Conservation (phyloP, 169 alveolate species). For the Eimeria maxima region DNA sequence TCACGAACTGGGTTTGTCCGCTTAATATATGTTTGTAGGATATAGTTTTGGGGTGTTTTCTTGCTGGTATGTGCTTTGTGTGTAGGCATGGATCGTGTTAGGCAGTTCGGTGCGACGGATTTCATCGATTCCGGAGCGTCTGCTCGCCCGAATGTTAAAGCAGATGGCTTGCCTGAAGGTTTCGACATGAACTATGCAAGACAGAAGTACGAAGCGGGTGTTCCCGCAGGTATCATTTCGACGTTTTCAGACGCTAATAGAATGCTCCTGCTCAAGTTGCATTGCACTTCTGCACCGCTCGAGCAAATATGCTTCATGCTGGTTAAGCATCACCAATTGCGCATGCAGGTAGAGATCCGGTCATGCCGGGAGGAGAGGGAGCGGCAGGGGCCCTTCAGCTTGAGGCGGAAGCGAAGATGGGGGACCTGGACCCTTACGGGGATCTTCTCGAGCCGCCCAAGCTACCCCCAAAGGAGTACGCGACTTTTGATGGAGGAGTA, state of each 20-base stretch:
- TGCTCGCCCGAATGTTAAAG: constrained; percentile 51
- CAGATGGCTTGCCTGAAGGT: constrained; percentile 74
- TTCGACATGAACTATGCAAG: constrained; percentile 70
- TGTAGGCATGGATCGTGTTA: constrained; percentile 34
- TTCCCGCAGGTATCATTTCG: constrained; percentile 63
- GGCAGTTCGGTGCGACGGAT: constrained; percentile 55
- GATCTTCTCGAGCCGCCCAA: constrained; percentile 71
- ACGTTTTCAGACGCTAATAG: not conserved
- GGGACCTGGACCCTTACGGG: constrained; percentile 37
- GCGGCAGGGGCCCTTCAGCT: constrained; percentile 40
- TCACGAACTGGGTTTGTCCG: not conserved
- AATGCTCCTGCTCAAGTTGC: not conserved
- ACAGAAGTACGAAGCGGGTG: constrained; percentile 75
- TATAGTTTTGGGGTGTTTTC: not conserved
- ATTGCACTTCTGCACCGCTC: too few relatives aligned
- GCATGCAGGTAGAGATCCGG: constrained; percentile 48
- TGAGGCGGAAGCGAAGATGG: constrained; percentile 12
- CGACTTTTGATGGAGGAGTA: constrained; percentile 76
- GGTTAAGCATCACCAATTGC: not conserved
- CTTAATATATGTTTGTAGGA: not conserved
- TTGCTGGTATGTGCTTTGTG: not conserved
- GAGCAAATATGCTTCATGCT: not conserved
- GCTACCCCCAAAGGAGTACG: constrained; percentile 36
- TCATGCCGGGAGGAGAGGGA: constrained; percentile 23
- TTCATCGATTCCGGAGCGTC: constrained; percentile 48